Evolutionary conservation across 345 rosid genomes (phyloP).

Genomic region (Sisymbrium irio): DNA sequence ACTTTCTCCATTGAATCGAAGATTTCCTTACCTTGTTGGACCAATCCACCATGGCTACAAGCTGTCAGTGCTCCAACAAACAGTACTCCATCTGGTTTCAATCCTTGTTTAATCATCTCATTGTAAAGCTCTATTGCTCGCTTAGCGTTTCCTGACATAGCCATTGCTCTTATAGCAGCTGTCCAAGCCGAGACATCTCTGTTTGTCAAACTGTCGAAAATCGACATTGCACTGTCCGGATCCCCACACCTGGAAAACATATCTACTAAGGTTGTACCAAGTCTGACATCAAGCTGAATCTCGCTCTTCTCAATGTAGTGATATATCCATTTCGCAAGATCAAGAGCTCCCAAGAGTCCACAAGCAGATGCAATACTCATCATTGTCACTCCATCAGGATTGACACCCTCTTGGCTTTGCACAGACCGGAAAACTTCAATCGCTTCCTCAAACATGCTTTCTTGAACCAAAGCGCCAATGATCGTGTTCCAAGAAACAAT

Average conservation of each 20-base stretch:
- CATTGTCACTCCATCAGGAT: conserved; percentile 53
- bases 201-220: conserved; percentile 44
- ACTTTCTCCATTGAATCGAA: conserved; percentile 57
- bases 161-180: conserved; percentile 61
- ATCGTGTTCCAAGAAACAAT: conserved; percentile 61
- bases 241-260: conserved; percentile 75
- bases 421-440: conserved; percentile 48
- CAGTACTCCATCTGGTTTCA: conserved; percentile 51
- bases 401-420: conserved; percentile 50
- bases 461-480: conserved; percentile 54
- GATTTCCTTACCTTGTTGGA: conserved; percentile 49
- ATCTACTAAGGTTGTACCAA: conserved; percentile 53
- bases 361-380: conserved; percentile 62
- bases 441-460: conserved; percentile 60
- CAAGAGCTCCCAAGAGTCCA: conserved; percentile 57
- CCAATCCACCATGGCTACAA: conserved; percentile 61
- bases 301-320: conserved; percentile 38
- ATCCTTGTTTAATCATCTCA: conserved; percentile 50
- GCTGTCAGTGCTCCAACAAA: conserved; percentile 59
- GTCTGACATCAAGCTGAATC: conserved; percentile 51
- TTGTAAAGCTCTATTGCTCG: conserved; percentile 49
- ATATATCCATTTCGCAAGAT: conserved; percentile 60
- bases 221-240: conserved; percentile 49
- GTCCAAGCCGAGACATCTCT: conserved; percentile 77
- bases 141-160: conserved; percentile 51